Base-by-base conservation (phyloP, 2,329 filamentous ascomycete genomes). In the Pseudocercospora pini-densiflorae region DNA sequence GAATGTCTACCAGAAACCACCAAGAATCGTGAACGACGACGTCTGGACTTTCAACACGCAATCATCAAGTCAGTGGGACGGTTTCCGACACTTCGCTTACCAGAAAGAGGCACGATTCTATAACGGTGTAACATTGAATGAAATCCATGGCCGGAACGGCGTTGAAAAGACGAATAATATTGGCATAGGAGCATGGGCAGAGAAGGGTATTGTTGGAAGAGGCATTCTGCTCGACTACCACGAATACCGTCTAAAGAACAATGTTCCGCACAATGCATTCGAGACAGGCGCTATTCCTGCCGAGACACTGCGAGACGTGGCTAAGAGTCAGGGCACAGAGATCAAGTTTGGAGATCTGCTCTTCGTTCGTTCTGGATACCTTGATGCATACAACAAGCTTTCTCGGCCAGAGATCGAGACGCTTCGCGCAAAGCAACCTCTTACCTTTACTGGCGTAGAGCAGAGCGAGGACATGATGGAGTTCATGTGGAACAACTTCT, bases 11-110 rank as follows among this genome's bases (percentile, higher is more conserved):
- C 79, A 82, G 53, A 87, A 87, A 76, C 75, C 79, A 1, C 84
- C 84, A 2, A 77, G 82, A 16, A 78, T 81, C 5, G 84, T 88
- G 27, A 89, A 90, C 73, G 88, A 90, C 73, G 87, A 90, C 75
- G 78, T 84, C 31, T 86, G 86, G 81, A 81, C 80, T 10, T 76
- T 76, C 70, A 76, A 76, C 61, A 75, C 73, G 5, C 71, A 72
- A 29, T 67, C 66, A 5, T 68, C 64, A 14, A 68, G 65, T 7
- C 75, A 77, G 64, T 77, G 85, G 85, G 86, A 87, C 70, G 85
- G 85, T 0, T 76, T 87, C 27, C 79, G 85, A 12, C 83, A 86
- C 69, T 86, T 82, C 64, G 83, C 73, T 16, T 85, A 85, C 67
- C 81, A 84, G 72, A 79, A 81, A 55, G 82, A 83, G 70, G 69